Percentiles rank a stretch among this genome's conserved stretches.
phyloP scores from a whole-genome alignment of 2,329 filamentous ascomycete species.

The Fusarium nodosum region DNA sequence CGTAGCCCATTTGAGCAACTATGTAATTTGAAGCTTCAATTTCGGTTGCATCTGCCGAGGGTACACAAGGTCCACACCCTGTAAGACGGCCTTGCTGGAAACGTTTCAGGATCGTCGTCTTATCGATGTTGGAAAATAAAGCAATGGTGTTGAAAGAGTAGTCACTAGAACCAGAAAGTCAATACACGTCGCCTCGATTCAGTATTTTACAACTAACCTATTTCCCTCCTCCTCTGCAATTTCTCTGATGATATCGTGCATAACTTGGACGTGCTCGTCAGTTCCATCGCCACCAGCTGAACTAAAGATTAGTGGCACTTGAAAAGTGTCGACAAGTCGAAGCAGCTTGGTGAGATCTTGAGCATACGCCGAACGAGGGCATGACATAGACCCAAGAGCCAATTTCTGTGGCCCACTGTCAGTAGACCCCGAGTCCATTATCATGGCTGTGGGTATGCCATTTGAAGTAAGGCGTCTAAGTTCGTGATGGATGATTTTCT shows the following conservation, averaged over 20 bases:
- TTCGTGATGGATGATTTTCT: conserved; percentile 46
- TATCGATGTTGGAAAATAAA: conserved; percentile 58
- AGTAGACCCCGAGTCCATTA: conserved; percentile 55
- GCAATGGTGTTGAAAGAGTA: conserved; percentile 53
- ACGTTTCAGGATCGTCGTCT: conserved; percentile 50
- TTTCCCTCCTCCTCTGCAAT: conserved; percentile 25
- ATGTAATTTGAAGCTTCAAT: conserved; percentile 56
- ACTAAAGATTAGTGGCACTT: conserved; percentile 58
- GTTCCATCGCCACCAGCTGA: conserved; percentile 64
- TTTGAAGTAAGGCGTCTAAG: conserved; percentile 49
- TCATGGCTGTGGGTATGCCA: conserved; percentile 52
- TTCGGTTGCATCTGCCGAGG: conserved; percentile 54
- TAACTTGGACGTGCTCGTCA: conserved; percentile 58
- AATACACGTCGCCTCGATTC: accelerated
- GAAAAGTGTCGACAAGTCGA: conserved; percentile 51
- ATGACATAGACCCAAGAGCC: conserved; percentile 58
- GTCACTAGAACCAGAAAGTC: background rate
- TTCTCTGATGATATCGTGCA: conserved; percentile 56
- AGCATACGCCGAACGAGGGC: conserved; percentile 57
- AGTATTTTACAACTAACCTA: background rate
- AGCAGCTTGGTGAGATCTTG: conserved; percentile 60
- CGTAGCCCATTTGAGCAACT: conserved; percentile 62
- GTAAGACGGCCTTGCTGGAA: conserved; percentile 51
- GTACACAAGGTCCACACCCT: conserved; percentile 59
- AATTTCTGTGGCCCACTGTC: conserved; percentile 58